Conservation (phyloP, 805 yeast species). For the Teunomyces panamensis region DNA sequence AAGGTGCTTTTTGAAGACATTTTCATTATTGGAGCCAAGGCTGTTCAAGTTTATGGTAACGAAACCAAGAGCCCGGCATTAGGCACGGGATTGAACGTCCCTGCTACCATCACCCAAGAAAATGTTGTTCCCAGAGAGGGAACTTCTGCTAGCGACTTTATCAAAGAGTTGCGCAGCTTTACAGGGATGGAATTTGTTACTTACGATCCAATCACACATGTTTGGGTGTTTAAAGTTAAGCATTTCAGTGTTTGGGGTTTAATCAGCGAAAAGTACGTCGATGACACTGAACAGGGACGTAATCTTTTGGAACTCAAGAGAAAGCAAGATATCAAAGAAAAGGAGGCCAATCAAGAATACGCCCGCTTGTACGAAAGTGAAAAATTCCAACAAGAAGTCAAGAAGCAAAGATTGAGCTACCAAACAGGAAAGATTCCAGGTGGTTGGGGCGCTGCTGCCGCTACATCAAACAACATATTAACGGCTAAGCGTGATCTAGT, state of each 20-base stretch:
- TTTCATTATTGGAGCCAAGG: constrained; percentile 42
- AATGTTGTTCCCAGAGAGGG: constrained; percentile 48
- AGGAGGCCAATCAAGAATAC: constrained; percentile 45
- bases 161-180: constrained; percentile 48
- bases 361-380: constrained; percentile 30
- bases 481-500: constrained; percentile 29
- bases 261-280: constrained; percentile 55
- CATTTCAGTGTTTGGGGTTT: constrained; percentile 97
- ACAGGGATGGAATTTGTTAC: constrained; percentile 77
- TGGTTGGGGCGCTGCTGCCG: constrained; percentile 26
- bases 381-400: constrained; percentile 28
- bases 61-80: constrained; percentile 47
- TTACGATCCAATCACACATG: constrained; percentile 69
- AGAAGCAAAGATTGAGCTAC: constrained; percentile 29
- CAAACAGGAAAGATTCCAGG: constrained; percentile 37
- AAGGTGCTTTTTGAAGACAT: constrained; percentile 36
- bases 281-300: constrained; percentile 9
- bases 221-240: constrained; percentile 78
- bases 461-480: constrained; percentile 18
- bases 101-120: constrained; percentile 70
- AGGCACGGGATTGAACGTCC: constrained; percentile 72
- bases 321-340: constrained; percentile 25
- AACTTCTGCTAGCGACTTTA: constrained; percentile 44
- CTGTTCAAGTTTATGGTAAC: constrained; percentile 53
- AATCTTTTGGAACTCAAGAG: constrained; percentile 37